Base-by-base conservation (phyloP, 2,329 filamentous ascomycete genomes). In the Apiospora rasikravindrae region DNA sequence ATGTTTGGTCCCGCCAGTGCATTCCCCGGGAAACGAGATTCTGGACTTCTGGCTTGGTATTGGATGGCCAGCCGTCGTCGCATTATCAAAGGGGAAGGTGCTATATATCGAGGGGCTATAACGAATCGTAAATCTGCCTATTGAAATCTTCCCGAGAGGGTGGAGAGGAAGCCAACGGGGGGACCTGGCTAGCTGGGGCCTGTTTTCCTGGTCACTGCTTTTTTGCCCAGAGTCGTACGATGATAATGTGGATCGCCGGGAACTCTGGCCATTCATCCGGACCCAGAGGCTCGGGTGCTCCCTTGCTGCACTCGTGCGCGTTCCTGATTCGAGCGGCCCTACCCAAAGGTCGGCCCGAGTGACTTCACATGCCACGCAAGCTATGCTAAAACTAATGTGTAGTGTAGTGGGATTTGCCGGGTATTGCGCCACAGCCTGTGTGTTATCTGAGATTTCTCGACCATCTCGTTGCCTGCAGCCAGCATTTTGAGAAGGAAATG, bases 271-370 rank as follows among this genome's bases (percentile, higher is more conserved):
- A 64, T 40, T 24, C 33, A 40, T 64, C 57, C 57, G 57, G 57
- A 14, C 57, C 57, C 57, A 37, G 57, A 64, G 22, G 57, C 33
- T 64, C 57, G 57, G 57, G 57, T 64, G 33, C 57, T 37, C 53
- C 29, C 53, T n/a, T 37, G 33, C 4, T 14, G n/a, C 37, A 29
- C 53, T 37, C 19, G 16, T 37, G 29, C 16, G 14, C 53, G 7
- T 22, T 40, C 57, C 57, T 40, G 29, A n/a, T 64, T 64, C 6
- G 57, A 14, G 33, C 33, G 1, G 33, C 19, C 33, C 10, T 64
- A 14, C 8, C 19, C 4, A 40, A 14, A 13, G 24, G 4, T 64
- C 57, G 57, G 57, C 8, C 57, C 57, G 57, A 64, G 33, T 6
- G 33, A 22, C 13, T 64, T 40, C 57, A 64, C 57, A 64, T 64